Evolutionary conservation across 2,329 filamentous ascomycete genomes (phyloP).

Genomic region (Aureobasidium sp.): DNA sequence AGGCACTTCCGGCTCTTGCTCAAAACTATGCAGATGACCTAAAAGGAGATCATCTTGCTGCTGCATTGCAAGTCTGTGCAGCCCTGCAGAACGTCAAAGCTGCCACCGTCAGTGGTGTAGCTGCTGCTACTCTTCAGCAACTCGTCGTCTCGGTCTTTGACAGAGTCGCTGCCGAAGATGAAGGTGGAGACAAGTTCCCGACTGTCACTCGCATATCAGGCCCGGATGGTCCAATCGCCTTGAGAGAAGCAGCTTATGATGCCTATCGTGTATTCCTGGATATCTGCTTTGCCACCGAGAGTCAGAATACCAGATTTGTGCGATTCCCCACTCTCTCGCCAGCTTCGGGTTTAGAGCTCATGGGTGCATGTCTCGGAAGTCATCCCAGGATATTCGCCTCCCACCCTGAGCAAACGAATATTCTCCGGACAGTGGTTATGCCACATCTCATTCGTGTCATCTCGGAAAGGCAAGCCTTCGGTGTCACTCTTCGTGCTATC

Average conservation of each 20-base stretch:
- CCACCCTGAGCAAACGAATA: slow-evolving; percentile 73
- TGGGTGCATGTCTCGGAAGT: slow-evolving; percentile 83
- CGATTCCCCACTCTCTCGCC: slow-evolving; percentile 70
- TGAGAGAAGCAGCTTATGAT: slow-evolving; percentile 74
- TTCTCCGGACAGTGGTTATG: slow-evolving; percentile 71
- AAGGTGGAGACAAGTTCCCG: slow-evolving; percentile 48
- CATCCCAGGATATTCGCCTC: slow-evolving; percentile 72
- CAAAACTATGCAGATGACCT: slow-evolving; percentile 85
- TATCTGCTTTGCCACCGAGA: slow-evolving; percentile 79
- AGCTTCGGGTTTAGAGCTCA: slow-evolving; percentile 80
- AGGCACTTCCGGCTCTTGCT: slow-evolving; percentile 79
- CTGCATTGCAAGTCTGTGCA: slow-evolving; percentile 82
- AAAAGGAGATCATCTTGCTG: slow-evolving; percentile 72
- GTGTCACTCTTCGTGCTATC: slow-evolving; percentile 72
- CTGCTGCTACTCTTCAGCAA: slow-evolving; percentile 92
- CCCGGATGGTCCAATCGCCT: slow-evolving; percentile 56
- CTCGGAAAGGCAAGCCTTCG: slow-evolving; percentile 71
- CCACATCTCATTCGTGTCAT: slow-evolving; percentile 73
- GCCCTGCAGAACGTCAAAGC: slow-evolving; percentile 87
- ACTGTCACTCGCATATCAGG: slow-evolving; percentile 61
- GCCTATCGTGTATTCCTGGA: slow-evolving; percentile 86
- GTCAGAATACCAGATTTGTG: slow-evolving; percentile 74
- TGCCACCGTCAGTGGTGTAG: slow-evolving; percentile 88
- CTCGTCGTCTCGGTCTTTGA: slow-evolving; percentile 89
- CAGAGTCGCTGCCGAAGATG: slow-evolving; percentile 77